Conservation (phyloP, 257 asterid species). For the Avicennia marina region DNA sequence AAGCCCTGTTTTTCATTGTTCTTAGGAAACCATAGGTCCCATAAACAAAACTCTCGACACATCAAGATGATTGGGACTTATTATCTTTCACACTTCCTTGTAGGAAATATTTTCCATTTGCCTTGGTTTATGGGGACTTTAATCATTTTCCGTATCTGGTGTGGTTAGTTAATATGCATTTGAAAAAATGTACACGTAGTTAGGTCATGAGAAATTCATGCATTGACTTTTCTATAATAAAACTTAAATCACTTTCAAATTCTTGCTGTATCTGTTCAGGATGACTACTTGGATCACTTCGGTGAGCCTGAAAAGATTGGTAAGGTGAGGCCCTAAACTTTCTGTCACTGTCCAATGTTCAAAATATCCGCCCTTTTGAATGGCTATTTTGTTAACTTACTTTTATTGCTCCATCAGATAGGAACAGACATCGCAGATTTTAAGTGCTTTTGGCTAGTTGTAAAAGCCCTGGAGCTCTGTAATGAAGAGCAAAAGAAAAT, state of each 20-base stretch:
- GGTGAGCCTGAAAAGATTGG: conserved; percentile 83
- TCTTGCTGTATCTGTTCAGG: conserved; percentile 54
- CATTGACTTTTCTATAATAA: too few relatives aligned
- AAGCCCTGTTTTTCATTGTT: too few relatives aligned
- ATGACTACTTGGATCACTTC: conserved; percentile 72
- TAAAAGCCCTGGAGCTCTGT: conserved; percentile 84
- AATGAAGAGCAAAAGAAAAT: conserved; percentile 73
- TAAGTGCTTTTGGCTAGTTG: conserved; percentile 95
- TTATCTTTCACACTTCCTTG: neutral
- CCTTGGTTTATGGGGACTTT: too few relatives aligned
- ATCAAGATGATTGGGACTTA: neutral
- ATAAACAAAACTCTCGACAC: neutral
- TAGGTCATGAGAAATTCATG: too few relatives aligned
- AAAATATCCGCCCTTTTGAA: neutral
- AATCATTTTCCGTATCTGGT: neutral
- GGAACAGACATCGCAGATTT: conserved; percentile 96
- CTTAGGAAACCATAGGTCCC: neutral
- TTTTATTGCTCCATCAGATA: conserved; percentile 43
- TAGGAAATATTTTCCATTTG: too few relatives aligned
- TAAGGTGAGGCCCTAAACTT: conserved; percentile 42
- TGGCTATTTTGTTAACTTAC: neutral
- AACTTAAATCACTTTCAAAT: too few relatives aligned
- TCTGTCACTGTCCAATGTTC: neutral
- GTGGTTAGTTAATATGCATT: too few relatives aligned
- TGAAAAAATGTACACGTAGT: too few relatives aligned